Evolutionary conservation across 148 eudicot genomes (phyloP).

Genomic region (Chenopodium formosanum): DNA sequence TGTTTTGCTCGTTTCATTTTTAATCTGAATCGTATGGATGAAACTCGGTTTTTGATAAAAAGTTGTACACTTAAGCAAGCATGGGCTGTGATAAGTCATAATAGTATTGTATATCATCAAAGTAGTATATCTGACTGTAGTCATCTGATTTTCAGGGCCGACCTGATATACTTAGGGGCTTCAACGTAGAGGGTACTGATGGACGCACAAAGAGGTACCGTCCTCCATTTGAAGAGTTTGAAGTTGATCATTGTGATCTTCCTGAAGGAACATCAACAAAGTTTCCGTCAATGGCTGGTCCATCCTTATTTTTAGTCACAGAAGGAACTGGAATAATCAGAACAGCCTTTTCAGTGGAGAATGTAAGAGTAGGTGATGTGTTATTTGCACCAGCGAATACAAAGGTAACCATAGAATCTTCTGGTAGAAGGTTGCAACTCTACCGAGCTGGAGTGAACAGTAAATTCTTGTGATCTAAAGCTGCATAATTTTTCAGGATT

Average conservation of each 20-base stretch:
- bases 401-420: conserved; percentile 37
- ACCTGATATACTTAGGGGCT: conserved; percentile 62
- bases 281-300: conserved; percentile 60
- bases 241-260: conserved; percentile 71
- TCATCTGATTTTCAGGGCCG: conserved; percentile 52
- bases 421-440: conserved; percentile 43
- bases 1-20: too few relatives aligned
- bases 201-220: conserved; percentile 60
- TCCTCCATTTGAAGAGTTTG: conserved; percentile 90
- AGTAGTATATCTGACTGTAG: not conserved
- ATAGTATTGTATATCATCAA: not conserved
- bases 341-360: conserved; percentile 33
- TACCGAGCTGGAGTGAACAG: conserved; percentile 87
- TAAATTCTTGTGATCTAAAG: conserved; percentile 41
- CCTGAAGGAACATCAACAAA: conserved; percentile 36
- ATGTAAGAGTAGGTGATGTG: conserved; percentile 60
- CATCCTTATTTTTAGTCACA: conserved; percentile 65
- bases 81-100: not conserved
- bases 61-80: not conserved
- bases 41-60: not conserved
- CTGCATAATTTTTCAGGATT: conserved; percentile 3
- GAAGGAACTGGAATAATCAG: conserved; percentile 56
- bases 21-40: not conserved
- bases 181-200: conserved; percentile 37
- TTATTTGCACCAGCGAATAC: conserved; percentile 70